Base-by-base conservation (phyloP, 1,284 basidiomycete genomes). In the Austroboletus novae-zelandiae region DNA sequence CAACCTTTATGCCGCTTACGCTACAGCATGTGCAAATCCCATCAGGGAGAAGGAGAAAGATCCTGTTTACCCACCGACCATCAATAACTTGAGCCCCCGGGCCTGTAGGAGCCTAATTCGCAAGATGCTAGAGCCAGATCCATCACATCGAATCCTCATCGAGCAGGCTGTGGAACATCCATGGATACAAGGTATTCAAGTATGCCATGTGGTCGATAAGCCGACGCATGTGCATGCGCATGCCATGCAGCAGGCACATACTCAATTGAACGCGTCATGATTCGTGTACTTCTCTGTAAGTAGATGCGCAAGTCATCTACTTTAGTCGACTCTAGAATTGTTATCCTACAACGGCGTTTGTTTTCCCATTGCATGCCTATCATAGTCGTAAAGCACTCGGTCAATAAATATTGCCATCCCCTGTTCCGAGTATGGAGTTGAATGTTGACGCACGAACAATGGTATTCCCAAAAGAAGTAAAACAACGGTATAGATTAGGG, bases 51-150 rank as follows among this genome's bases (percentile, higher is more conserved):
- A 67, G 29, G 63, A 66, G 25, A 68, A 64, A 48, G 65, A 68
- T 23, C 48, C 52, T 13, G 62, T 77, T 9, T 86, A 80, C 60
- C 89, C 89, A 1, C 75, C 82, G 35, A 91, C 89, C 41, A 86
- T 99, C 64, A 90, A 86, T 68, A 96, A 98, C 66, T 76, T 98
- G 52, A 86, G 83, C 46, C 94, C 96, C 5, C 79, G 92, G 45
- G 88, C 89, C 51, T 97, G 94, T 59, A 76, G 96, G 29, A 78
- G 81, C 35, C 71, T 98, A 56, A 81, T 99, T 55, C 86, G 95
- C 62, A 87, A 87, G 76, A 99, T 99, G 95, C 80, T 99, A 44
- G 93, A 97, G 64, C 96, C 96, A 1, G 89, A 98, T 65, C 94
- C 95, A 15, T 89, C 91, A 72, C 72, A 77, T 40, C 78, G 96